Percentiles rank a stretch among this genome's conserved stretches.
phyloP scores from a whole-genome alignment of 805 yeast species.

The Isabelozyma gotoi region DNA sequence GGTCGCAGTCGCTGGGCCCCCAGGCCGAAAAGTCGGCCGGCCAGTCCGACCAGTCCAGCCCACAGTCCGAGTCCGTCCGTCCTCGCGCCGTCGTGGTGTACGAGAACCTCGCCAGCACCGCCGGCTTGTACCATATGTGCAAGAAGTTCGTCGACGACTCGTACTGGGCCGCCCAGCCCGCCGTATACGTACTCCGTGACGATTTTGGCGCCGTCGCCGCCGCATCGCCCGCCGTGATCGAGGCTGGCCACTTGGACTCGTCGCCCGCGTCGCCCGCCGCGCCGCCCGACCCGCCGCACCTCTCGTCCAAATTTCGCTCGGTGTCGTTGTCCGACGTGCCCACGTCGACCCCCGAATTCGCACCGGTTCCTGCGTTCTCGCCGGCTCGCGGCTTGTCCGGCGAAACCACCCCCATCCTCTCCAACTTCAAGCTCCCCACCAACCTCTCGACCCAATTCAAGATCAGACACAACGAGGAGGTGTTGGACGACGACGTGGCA shows the following conservation, averaged over 20 bases:
- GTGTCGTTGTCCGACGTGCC: conserved; percentile 14
- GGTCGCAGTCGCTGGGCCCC: conserved; percentile 11
- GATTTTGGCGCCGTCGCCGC: conserved; percentile 39
- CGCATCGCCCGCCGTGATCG: conserved; percentile 15
- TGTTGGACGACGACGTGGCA: conserved; percentile 11
- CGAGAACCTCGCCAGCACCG: conserved; percentile 42
- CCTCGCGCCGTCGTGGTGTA: conserved; percentile 48
- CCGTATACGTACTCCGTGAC: conserved; percentile 41
- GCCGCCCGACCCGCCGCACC: conserved; percentile 1
- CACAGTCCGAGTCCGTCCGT: conserved; percentile 14
- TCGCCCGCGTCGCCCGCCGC: conserved; percentile 2
- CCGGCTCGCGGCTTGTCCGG: neutral
- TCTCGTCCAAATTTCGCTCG: conserved; percentile 10
- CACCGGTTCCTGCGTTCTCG: neutral
- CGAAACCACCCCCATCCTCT: conserved; percentile 36
- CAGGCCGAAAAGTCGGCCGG: conserved; percentile 9
- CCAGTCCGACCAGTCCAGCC: no score
- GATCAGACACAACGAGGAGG: conserved; percentile 55
- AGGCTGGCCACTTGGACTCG: conserved; percentile 12
- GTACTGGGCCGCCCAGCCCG: conserved; percentile 18
- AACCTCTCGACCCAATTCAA: conserved; percentile 33
- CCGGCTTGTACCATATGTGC: conserved; percentile 46
- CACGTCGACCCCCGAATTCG: conserved; percentile 9
- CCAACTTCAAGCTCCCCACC: conserved; percentile 56
- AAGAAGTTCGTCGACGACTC: conserved; percentile 43